phyloP scores from a whole-genome alignment of 805 yeast genomes.

The Saccharomyces jurei region DNA sequence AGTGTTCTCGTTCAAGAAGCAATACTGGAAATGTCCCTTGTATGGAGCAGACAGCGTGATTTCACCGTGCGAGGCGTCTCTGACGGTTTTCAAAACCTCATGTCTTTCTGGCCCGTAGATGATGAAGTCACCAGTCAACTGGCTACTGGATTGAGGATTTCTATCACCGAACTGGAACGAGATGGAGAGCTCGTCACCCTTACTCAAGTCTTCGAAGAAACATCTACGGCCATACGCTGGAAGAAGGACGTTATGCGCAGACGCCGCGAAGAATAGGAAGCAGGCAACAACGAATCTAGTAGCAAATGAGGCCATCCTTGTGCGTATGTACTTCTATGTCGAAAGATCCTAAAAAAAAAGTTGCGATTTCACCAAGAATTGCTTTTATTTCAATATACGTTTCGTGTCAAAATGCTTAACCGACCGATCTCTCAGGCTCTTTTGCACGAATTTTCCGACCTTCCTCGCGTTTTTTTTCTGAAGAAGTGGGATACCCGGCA shows the following conservation, averaged over 20 bases:
- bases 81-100: conserved; percentile 41
- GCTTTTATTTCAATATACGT: background rate
- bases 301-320: conserved; percentile 4
- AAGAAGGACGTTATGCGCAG: conserved; percentile 73
- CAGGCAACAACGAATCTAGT: conserved; percentile 3
- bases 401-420: background rate
- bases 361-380: background rate
- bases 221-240: conserved; percentile 83
- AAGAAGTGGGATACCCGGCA: background rate
- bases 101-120: conserved; percentile 36
- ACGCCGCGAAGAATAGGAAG: conserved; percentile 7
- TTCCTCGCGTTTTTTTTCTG: background rate
- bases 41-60: conserved; percentile 55
- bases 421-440: background rate
- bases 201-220: conserved; percentile 74
- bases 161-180: conserved; percentile 92
- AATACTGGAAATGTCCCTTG: conserved; percentile 73
- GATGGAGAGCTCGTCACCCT: conserved; percentile 79
- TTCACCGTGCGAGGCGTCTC: conserved; percentile 73
- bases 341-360: background rate
- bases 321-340: background rate
- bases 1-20: conserved; percentile 83
- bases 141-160: conserved; percentile 61
- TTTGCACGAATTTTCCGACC: background rate
- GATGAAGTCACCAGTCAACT: conserved; percentile 61